Conservation (phyloP, 108 stramenopile genomes). For the Nitzschia sp. region DNA sequence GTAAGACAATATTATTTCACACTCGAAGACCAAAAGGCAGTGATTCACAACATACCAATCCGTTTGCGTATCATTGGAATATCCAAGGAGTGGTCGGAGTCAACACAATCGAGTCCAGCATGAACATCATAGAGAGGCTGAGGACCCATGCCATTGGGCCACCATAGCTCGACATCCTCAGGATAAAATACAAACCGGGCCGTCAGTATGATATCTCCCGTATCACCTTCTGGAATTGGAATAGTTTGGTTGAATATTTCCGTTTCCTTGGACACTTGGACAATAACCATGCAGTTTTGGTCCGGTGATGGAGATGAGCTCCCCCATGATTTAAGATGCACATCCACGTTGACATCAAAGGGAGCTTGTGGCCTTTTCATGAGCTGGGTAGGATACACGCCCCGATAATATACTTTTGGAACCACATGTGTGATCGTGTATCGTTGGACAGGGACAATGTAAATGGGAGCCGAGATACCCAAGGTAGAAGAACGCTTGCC, state of each 20-base stretch:
- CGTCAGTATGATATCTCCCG: conserved; percentile 6
- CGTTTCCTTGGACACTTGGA: background rate
- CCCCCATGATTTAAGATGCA: conserved; percentile 16
- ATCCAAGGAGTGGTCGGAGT: background rate
- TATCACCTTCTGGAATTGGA: background rate
- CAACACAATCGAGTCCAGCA: conserved; percentile 4
- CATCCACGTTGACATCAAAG: conserved; percentile 30
- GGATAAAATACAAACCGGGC: conserved; percentile 3
- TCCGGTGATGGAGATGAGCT: too few relatives aligned
- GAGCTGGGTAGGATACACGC: conserved; percentile 22
- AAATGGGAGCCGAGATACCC: conserved; percentile 42
- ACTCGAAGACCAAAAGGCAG: background rate
- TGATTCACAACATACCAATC: conserved; percentile 7
- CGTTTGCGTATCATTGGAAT: conserved; percentile 12
- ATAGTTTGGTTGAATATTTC: background rate
- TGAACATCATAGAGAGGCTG: conserved; percentile 36
- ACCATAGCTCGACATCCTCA: conserved; percentile 42
- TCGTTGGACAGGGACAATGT: conserved; percentile 19
- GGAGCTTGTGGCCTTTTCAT: conserved; percentile 2
- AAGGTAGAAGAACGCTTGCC: conserved; percentile 29
- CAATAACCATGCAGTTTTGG: background rate
- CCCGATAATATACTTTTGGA: conserved; percentile 44
- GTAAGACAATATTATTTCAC: background rate
- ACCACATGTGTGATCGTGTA: conserved; percentile 32
- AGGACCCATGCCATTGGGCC: conserved; percentile 48